Evolutionary conservation across 257 asterid species (phyloP).

Genomic region (Jacaranda mimosifolia): DNA sequence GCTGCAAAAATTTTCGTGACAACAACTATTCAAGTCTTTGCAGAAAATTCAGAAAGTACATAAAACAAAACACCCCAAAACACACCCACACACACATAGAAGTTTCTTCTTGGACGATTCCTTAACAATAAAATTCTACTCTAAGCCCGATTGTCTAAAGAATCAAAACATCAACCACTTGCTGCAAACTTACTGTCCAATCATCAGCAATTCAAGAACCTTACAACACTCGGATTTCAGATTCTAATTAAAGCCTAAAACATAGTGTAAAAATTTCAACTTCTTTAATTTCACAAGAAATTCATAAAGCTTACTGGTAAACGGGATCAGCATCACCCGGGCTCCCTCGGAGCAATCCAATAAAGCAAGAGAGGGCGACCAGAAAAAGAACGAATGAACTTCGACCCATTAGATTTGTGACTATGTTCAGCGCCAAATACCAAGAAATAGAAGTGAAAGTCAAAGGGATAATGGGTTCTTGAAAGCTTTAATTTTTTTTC

Average conservation of each 20-base stretch:
- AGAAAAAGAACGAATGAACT: conserved; percentile 47
- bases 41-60: background rate
- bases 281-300: background rate
- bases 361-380: conserved; percentile 46
- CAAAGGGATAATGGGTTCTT: conserved; percentile 32
- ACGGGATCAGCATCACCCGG: conserved; percentile 78
- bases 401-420: conserved; percentile 51
- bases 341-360: conserved; percentile 59
- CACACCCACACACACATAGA: background rate
- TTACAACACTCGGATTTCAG: background rate
- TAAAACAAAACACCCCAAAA: background rate
- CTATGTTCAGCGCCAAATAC: background rate
- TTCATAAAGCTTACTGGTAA: conserved; percentile 57
- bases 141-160: conserved; percentile 27
- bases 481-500: conserved; percentile 28
- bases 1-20: background rate
- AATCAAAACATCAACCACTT: background rate
- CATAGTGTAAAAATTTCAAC: background rate
- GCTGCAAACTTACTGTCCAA: background rate
- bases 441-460: conserved; percentile 25
- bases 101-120: background rate
- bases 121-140: conserved; percentile 14
- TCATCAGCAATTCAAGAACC: background rate
- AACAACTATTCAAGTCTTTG: background rate
- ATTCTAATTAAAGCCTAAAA: background rate